Evolutionary conservation across 768 basidiomycete species (phyloP).

Genomic region (Suillus spraguei): DNA sequence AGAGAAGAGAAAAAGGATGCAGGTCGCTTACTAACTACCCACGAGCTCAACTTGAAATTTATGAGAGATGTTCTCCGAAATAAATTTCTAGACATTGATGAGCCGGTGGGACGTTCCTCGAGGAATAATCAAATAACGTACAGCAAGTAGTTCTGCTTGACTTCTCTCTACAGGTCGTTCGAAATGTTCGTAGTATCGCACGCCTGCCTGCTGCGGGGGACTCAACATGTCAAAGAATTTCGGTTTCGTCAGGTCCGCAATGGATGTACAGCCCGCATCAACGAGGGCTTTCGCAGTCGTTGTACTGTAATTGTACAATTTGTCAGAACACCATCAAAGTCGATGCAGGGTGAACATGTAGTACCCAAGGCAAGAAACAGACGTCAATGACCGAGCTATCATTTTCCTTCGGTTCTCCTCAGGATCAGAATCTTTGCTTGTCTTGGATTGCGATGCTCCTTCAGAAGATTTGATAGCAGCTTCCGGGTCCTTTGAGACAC

Average conservation of each 20-base stretch:
- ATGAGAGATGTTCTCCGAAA: slow-evolving; percentile 46
- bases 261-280: slow-evolving; percentile 48
- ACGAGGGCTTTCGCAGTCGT: slow-evolving; percentile 46
- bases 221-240: slow-evolving; percentile 42
- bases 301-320: slow-evolving; percentile 14
- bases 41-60: slow-evolving; percentile 53
- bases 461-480: not conserved
- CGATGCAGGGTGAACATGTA: not conserved
- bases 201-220: slow-evolving; percentile 37
- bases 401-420: slow-evolving; percentile 31
- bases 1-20: not conserved
- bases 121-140: slow-evolving; percentile 28
- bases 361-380: slow-evolving; percentile 53
- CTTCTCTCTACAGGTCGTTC: slow-evolving; percentile 37
- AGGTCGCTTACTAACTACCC: slow-evolving; percentile 59
- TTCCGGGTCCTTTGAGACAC: not conserved
- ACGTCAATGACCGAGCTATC: slow-evolving; percentile 35
- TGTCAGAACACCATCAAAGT: not conserved
- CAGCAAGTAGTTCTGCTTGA: slow-evolving; percentile 49
- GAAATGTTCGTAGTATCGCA: slow-evolving; percentile 44
- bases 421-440: slow-evolving; percentile 15
- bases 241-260: slow-evolving; percentile 44
- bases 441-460: slow-evolving; percentile 12
- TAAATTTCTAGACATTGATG: slow-evolving; percentile 43
- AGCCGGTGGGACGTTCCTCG: not conserved